Percentiles rank a stretch among this genome's conserved stretches.
Evolutionary conservation across 2,329 filamentous ascomycete species (phyloP).

Genomic region (Fonsecaea pugnacius): DNA sequence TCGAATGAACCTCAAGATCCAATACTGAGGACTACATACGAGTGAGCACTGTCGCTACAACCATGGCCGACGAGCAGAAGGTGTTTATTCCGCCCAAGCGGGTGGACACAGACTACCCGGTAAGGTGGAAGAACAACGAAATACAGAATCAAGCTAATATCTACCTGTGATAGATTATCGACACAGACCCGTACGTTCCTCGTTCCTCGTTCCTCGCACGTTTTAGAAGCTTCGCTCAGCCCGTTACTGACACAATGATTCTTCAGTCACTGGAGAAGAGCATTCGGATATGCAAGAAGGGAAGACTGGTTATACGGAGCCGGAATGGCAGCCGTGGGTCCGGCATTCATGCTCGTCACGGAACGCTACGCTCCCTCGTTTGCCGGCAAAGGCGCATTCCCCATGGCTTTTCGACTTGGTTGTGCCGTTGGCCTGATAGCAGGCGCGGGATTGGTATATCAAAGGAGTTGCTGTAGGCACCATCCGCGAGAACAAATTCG

Average conservation of each 20-base stretch:
- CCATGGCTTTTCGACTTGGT: slow-evolving; percentile 78
- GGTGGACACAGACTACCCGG: slow-evolving; percentile 82
- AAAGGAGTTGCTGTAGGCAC: slow-evolving; percentile 77
- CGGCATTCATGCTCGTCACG: slow-evolving; percentile 74
- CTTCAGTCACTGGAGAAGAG: slow-evolving; percentile 79
- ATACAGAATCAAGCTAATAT: slow-evolving; percentile 32
- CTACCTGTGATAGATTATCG: slow-evolving; percentile 75
- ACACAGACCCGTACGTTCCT: slow-evolving; percentile 88
- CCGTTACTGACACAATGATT: slow-evolving; percentile 50
- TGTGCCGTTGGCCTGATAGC: slow-evolving; percentile 73
- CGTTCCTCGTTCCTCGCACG: slow-evolving; percentile 43
- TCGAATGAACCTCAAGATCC: slow-evolving; percentile 22
- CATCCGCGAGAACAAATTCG: background rate
- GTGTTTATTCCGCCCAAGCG: slow-evolving; percentile 74
- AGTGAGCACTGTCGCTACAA: slow-evolving; percentile 16
- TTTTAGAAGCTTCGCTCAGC: background rate
- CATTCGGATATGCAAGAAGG: slow-evolving; percentile 81
- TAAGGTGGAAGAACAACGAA: slow-evolving; percentile 55
- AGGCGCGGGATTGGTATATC: slow-evolving; percentile 83
- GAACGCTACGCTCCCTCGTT: slow-evolving; percentile 85
- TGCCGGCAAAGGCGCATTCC: slow-evolving; percentile 80
- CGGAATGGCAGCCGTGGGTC: slow-evolving; percentile 71
- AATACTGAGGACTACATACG: slow-evolving; percentile 13
- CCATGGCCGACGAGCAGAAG: slow-evolving; percentile 40
- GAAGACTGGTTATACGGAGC: slow-evolving; percentile 79